These are phyloP conservation scores for Phytopythium delawarense DNA, from an alignment of 352 stramenopile genomes.

Conservation along the genomic window DNA sequence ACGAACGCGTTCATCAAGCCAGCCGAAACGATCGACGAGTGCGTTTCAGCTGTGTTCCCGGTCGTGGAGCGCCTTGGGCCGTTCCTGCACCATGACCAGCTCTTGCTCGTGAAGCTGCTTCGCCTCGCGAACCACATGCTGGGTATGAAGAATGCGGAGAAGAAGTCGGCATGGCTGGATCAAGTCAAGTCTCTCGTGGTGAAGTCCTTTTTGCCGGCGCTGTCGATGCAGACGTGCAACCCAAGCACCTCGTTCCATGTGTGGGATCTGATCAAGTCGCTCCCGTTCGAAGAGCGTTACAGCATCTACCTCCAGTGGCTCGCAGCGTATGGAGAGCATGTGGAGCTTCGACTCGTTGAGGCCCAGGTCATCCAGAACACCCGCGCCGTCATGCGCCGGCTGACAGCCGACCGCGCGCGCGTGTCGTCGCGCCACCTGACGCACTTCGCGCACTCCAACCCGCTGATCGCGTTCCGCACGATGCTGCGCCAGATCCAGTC, in stretches of 20 bases:
- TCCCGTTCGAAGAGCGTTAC: slow-evolving; percentile 77
- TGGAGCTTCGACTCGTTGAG: slow-evolving; percentile 63
- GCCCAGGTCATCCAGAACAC: slow-evolving; percentile 68
- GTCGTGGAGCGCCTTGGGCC: slow-evolving; percentile 63
- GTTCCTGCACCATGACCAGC: slow-evolving; percentile 62
- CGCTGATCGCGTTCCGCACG: slow-evolving; percentile 91
- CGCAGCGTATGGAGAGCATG: slow-evolving; percentile 45
- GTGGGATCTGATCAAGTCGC: slow-evolving; percentile 81
- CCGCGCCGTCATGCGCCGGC: slow-evolving; percentile 69
- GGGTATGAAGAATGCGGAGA: slow-evolving; percentile 31
- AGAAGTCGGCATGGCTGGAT: slow-evolving; percentile 11
- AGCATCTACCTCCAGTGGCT: slow-evolving; percentile 81
- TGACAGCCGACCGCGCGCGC: slow-evolving; percentile 80
- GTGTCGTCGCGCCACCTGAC: slow-evolving; percentile 69
- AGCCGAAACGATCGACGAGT: slow-evolving; percentile 25
- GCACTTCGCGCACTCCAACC: slow-evolving; percentile 92
- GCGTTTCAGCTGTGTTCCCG: slow-evolving; percentile 42
- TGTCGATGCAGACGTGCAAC: slow-evolving; percentile 73
- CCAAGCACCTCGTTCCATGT: slow-evolving; percentile 71
- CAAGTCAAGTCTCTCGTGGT: slow-evolving; percentile 53
- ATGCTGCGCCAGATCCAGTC: slow-evolving; percentile 96
- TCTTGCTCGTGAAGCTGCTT: slow-evolving; percentile 72
- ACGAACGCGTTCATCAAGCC: neutral
- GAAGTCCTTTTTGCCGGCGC: slow-evolving; percentile 62
- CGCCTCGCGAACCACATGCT: slow-evolving; percentile 56